Evolutionary conservation across 1,284 basidiomycete genomes (phyloP), one percentile per base, ranked within the genome.

Genomic region (Heterobasidion parviporum): DNA sequence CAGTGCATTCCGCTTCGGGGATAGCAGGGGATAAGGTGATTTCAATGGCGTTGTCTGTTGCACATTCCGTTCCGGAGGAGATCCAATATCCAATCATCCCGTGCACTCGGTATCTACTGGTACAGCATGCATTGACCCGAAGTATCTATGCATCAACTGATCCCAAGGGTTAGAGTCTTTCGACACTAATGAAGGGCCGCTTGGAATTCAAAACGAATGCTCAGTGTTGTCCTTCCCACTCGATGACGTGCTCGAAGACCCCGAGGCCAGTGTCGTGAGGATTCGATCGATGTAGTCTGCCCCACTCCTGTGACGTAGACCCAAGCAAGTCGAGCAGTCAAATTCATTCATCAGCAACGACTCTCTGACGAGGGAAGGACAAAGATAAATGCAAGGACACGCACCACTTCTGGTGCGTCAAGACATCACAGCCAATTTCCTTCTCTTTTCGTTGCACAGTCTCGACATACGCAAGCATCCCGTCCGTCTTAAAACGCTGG

Each of bases 341-440:
- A 36, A 16, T 20, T 41, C 56, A 55, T 44, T 43, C 45, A 57
- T n/a, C 14, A 52, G 34, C 8, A 35, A 18, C 41, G 10, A 32
- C 32, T 26, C 26, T 26, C 4, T 26, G 26, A 26, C 5, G 26
- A 26, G 4, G 26, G 6, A 26, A 44, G 34, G 46, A 36, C 18
- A 46, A n/a, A n/a, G 38, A 16, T 14, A 16, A 51, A 14, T 20
- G 41, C 54, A 49, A 41, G 56, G 51, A 49, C 52, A 69, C 77
- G 57, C 49, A 83, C 92, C 92, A 94, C 75, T 92, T 92, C 71
- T 94, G 91, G 70, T 94, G 91, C 1, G 89, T 94, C 55, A 97
- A 76, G 46, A 98, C 93, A 68, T 98, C 94, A 63, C 91, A 93
- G 35, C 92, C 91, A 52, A 95, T 84, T 63, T 91, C 92, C 68